Percentiles rank a stretch among this genome's conserved stretches.
These are phyloP conservation scores for Aspergillus felis DNA, from an alignment of 2,329 filamentous ascomycete genomes.

Conservation along the genomic window DNA sequence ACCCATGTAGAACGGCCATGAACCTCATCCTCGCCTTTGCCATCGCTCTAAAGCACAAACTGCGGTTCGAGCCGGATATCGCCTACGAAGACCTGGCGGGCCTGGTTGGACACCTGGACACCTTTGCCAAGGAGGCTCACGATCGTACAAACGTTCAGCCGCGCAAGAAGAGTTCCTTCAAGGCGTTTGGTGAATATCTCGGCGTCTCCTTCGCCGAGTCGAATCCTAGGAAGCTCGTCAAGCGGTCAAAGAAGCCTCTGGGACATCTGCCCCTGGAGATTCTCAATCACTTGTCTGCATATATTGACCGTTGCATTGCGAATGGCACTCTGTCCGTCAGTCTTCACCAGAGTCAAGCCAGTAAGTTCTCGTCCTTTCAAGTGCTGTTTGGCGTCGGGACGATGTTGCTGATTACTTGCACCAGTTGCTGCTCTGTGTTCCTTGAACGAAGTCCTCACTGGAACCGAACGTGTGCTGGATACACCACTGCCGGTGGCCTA, in stretches of 20 bases:
- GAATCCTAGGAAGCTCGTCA: constrained; percentile 74
- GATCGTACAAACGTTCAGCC: constrained; percentile 36
- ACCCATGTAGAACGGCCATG: constrained; percentile 52
- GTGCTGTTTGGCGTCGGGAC: not conserved
- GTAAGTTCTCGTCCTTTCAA: constrained; percentile 19
- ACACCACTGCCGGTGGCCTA: constrained; percentile 81
- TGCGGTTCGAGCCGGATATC: constrained; percentile 78
- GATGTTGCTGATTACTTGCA: constrained; percentile 3
- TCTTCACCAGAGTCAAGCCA: constrained; percentile 36
- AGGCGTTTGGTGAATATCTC: constrained; percentile 66
- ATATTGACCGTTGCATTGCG: constrained; percentile 58
- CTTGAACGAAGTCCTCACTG: constrained; percentile 69
- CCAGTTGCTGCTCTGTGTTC: constrained; percentile 56
- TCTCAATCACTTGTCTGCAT: constrained; percentile 65
- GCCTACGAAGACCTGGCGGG: constrained; percentile 70
- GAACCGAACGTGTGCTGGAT: constrained; percentile 73
- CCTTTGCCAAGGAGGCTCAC: constrained; percentile 63
- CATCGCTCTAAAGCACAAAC: constrained; percentile 73
- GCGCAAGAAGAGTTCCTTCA: constrained; percentile 53
- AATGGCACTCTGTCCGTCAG: constrained; percentile 36
- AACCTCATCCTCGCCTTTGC: constrained; percentile 76
- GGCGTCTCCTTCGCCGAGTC: constrained; percentile 72
- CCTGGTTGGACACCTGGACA: constrained; percentile 68
- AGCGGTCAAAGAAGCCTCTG: constrained; percentile 66
- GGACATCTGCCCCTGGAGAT: constrained; percentile 84